These are phyloP conservation scores for Hypoxylon sp. DNA, from an alignment of 2,329 filamentous ascomycete species.

Conservation along the genomic window DNA sequence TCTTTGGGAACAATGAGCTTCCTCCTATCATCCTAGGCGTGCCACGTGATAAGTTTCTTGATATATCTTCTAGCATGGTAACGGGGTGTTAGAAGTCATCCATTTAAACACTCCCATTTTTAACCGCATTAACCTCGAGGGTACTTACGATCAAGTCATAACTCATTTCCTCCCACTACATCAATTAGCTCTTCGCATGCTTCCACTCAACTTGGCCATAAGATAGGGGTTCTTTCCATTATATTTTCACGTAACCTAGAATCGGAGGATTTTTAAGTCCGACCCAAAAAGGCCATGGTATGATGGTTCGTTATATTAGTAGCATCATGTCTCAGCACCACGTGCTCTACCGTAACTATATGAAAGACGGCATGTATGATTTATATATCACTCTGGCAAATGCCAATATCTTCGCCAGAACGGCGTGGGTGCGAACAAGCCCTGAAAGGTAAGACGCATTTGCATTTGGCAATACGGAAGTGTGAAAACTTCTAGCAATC, in stretches of 20 bases:
- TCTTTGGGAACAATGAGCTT: no score
- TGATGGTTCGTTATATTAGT: neutral
- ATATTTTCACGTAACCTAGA: neutral
- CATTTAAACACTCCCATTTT: no score
- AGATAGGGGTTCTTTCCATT: no score
- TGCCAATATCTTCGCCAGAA: neutral
- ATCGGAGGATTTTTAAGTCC: neutral
- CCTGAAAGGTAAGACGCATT: neutral
- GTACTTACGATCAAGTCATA: no score
- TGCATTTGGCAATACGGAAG: neutral
- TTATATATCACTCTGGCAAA: neutral
- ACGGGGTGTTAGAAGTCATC: no score
- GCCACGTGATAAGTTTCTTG: no score
- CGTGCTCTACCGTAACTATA: neutral
- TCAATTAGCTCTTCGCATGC: no score
- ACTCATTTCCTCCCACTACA: no score
- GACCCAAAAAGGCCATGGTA: neutral
- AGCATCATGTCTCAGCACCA: neutral
- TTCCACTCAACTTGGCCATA: no score
- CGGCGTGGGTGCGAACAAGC: constrained; percentile 2
- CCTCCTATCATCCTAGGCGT: no score
- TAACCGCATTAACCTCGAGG: no score
- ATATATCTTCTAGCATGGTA: no score
- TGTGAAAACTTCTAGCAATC: neutral
- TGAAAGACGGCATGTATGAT: neutral